Evolutionary conservation across 192 early-diverging fungal genomes (phyloP).

Genomic region (Obelidium mucronatum): DNA sequence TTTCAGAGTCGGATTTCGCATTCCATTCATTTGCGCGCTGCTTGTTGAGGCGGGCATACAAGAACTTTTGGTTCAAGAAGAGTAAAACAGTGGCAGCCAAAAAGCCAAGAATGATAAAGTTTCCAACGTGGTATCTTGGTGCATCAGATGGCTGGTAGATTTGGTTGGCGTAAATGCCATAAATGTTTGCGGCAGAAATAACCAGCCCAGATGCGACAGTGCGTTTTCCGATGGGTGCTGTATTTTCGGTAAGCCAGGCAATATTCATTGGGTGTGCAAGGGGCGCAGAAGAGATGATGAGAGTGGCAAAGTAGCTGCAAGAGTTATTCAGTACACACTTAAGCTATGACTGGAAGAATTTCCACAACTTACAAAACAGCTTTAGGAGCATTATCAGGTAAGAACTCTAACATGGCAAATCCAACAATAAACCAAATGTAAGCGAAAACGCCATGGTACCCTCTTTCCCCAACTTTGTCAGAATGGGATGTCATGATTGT

Average conservation of each 20-base stretch:
- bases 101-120: too few relatives aligned
- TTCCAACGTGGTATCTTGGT: conserved; percentile 57
- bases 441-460: conserved; percentile 27
- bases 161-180: conserved; percentile 19
- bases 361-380: neutral
- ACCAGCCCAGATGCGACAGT: conserved; percentile 35
- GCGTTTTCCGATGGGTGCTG: too few relatives aligned
- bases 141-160: too few relatives aligned
- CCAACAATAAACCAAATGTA: conserved; percentile 35
- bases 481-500: conserved; percentile 34
- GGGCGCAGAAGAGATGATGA: conserved; percentile 15
- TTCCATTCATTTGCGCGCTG: conserved; percentile 61
- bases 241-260: too few relatives aligned
- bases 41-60: too few relatives aligned
- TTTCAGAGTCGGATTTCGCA: conserved; percentile 53
- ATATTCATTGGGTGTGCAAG: conserved; percentile 37
- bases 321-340: too few relatives aligned
- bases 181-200: conserved; percentile 42
- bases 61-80: conserved; percentile 50
- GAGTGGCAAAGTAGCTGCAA: conserved; percentile 10
- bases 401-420: conserved; percentile 21
- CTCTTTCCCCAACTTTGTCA: conserved; percentile 20
- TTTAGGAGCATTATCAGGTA: conserved; percentile 19
- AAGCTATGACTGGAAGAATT: neutral
- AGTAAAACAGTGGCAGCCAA: conserved; percentile 39